Evolutionary conservation across 2,329 filamentous ascomycete species (phyloP).

Genomic region (Pseudogymnoascus verrucosus): DNA sequence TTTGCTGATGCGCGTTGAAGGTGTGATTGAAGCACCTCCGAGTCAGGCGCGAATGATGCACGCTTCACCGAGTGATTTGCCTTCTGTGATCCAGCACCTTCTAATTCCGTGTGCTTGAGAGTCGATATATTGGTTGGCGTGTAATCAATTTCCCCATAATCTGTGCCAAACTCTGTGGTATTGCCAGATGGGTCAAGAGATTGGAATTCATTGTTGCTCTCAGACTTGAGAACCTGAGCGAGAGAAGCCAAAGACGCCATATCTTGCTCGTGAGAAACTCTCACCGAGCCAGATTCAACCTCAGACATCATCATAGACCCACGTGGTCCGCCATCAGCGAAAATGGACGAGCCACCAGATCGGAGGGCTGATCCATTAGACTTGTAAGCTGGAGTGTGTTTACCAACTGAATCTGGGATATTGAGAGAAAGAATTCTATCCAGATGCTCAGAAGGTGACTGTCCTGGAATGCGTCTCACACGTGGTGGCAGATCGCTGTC

Average conservation of each 20-base stretch:
- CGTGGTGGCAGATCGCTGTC: neutral
- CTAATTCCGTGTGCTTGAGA: neutral
- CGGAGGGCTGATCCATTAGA: neutral
- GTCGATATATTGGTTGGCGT: neutral
- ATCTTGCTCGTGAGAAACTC: conserved; percentile 22
- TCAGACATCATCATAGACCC: neutral
- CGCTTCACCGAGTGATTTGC: neutral
- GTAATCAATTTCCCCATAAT: neutral
- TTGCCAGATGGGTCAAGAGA: neutral
- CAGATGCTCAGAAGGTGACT: conserved; percentile 4
- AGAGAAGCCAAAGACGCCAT: conserved; percentile 20
- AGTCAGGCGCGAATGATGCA: neutral
- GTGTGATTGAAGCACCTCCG: neutral
- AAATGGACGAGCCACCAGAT: neutral
- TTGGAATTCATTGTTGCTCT: neutral
- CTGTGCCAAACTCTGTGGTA: neutral
- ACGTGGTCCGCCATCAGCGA: neutral
- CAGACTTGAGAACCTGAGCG: conserved; percentile 16
- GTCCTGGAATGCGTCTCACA: neutral
- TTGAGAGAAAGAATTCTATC: neutral
- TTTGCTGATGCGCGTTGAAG: neutral
- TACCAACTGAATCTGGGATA: neutral
- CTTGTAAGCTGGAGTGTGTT: neutral
- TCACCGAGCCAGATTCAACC: neutral
- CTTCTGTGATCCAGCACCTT: neutral